A percentile compares a stretch with the other conserved stretches of the same genome.
Evolutionary conservation across 1,284 basidiomycete genomes (phyloP).

Genomic region (Quambalaria eucalypti): DNA sequence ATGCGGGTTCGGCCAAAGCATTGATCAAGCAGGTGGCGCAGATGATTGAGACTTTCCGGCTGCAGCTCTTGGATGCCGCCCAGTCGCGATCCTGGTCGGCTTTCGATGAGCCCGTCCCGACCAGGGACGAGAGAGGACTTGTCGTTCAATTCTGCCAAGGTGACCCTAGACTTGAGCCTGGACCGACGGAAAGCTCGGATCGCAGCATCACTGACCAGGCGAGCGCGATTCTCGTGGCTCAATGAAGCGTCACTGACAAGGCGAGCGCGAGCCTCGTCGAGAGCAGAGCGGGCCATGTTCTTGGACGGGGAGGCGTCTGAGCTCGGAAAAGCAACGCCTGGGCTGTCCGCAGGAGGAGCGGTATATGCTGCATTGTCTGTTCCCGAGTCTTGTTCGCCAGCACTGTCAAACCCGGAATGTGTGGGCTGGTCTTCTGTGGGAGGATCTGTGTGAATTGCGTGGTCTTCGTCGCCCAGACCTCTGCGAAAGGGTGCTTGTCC

Average conservation of each 20-base stretch:
- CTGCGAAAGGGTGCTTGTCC: conserved; percentile 30
- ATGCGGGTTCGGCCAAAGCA: conserved; percentile 24
- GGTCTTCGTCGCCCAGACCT: conserved; percentile 28
- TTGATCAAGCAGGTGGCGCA: conserved; percentile 38
- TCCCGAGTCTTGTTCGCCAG: no score
- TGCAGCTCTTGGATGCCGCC: conserved; percentile 10
- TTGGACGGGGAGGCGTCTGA: neutral
- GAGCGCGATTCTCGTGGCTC: conserved; percentile 1
- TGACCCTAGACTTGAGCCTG: conserved; percentile 1
- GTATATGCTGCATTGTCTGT: no score
- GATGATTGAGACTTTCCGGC: conserved; percentile 17
- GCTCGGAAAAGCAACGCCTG: neutral
- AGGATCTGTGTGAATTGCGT: no score
- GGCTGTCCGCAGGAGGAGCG: no score
- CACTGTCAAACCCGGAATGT: no score
- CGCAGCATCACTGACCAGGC: conserved; percentile 12
- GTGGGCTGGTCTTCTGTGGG: no score
- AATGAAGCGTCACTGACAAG: conserved; percentile 2
- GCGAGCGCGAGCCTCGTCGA: neutral
- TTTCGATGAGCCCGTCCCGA: conserved; percentile 6
- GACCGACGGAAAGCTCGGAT: conserved; percentile 9
- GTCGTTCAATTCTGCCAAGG: neutral
- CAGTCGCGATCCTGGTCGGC: conserved; percentile 12
- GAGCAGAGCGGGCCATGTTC: neutral
- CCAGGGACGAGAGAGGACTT: neutral